Base-by-base conservation (phyloP, 1,284 basidiomycete genomes). In the Marasmius sp. region DNA sequence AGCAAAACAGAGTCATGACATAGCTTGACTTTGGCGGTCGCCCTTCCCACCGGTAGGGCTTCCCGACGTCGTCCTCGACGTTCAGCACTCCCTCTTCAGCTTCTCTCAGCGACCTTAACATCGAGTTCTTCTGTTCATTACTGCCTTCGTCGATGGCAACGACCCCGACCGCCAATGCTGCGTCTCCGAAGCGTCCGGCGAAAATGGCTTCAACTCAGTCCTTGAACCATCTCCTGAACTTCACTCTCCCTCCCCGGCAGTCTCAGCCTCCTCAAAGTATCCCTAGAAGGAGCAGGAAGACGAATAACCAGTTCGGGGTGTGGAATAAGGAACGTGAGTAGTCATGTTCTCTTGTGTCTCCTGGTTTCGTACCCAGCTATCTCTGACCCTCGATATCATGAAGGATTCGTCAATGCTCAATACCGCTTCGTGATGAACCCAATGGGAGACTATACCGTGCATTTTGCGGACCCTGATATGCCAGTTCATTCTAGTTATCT, bases 381-480 rank as follows among this genome's bases (percentile, higher is more conserved):
- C 22, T 39, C 56, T 57, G n/a, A 27, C 47, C 45, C 18, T 11
- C 18, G 22, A 36, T 37, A 38, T 59, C 61, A 16, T 61, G 47
- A 68, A 93, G 91, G 91, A 69, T 97, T 94, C 74, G 88, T 97
- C 65, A 96, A 97, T 77, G 94, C 94, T 10, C 93, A 95, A 72
- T 97, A 95, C 78, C 86, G 94, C 61, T 97, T 97, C 74, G 85
- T 97, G 51, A 90, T 97, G 88, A 94, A 94, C 69, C 95, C 95
- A 4, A 86, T 81, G 50, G 93, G 93, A 47, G 93, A 95, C 70
- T 97, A 97, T 72, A 95, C 94, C 11, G 94, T 94, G 2, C 94
- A 97, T 76, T 95, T 97, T 72, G 94, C 93, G 54, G 95, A 97
- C 75, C 94, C 94, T 38, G 94, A 97, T 74, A 95, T 96, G 93